Evolutionary conservation across 495 filamentous ascomycete genomes (phyloP), one percentile per base, ranked within the genome.

Genomic region (Xylaria intraflava): DNA sequence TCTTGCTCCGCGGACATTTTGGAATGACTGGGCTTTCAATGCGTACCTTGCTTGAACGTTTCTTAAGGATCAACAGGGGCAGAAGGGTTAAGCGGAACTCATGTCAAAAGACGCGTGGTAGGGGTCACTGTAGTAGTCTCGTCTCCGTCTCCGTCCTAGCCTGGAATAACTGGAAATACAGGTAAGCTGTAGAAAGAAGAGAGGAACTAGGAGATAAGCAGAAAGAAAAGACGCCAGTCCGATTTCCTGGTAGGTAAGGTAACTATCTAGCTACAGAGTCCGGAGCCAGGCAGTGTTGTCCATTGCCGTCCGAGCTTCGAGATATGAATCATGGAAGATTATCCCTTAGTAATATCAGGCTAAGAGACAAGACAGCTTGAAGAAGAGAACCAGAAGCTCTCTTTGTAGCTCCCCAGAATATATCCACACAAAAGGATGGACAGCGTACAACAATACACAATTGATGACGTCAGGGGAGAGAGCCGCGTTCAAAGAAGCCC

Each of bases 1-100:
- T 66, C 24, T 35, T 62, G 47, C 33, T 66, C 64, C 2, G 64
- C 62, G 33, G 64, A 62, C 64, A 66, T 66, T 39, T 38, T 16
- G 46, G 36, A 1, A 30, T 7, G 2, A 9, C 17, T 11, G 1
- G 14, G 12, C n/a, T 23, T 52, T 23, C 24, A 26, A 20, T 19
- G 19, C 14, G 24, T 4, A 20, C 1, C 4, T 7, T 9, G n/a
- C 23, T 16, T 4, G 39, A 24, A 10, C 9, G 20, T 1, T 46
- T 31, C 7, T 16, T 17, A n/a, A 6, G 23, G 11, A 17, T 29
- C 6, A n/a, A 5, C 26, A 29, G 42, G 1, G 29, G 22, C 12
- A 27, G 22, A 16, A 46, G 2, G 22, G 9, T 20, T 5, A 8
- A 35, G 3, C 9, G 3, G 35, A 38, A 16, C 8, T 16, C 35